Evolutionary conservation across 2,329 filamentous ascomycete genomes (phyloP), one percentile per base, ranked within the genome.

Genomic region (Aspergillus puulaauensis): DNA sequence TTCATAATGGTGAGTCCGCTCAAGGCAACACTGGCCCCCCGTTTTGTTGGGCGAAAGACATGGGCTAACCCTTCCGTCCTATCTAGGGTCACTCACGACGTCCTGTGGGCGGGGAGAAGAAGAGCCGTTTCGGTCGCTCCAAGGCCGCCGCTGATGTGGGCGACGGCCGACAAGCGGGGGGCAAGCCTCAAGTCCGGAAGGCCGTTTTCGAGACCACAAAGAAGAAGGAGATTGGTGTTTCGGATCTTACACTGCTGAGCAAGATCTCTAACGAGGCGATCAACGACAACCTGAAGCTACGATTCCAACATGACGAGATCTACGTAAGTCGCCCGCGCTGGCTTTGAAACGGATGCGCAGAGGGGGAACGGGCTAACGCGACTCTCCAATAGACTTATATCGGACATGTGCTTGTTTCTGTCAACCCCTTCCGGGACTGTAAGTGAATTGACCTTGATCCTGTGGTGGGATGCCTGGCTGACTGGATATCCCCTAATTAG

Each of bases 201-300:
- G 95, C 95, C 63, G 91, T 90, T 61, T 99, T 96, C 78, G 95
- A 99, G 75, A 91, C 87, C 60, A 90, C 88, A 65, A 98, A 98
- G 84, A 99, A 98, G 87, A 98, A 96, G 85, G 93, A 99, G 78
- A 95, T 99, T 68, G 95, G 95, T 65, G 95, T 99, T 54, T 97
- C 95, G 55, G 95, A 99, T 82, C 84, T 99, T 74, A 99, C 95
- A 4, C 82, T 99, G 69, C 89, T 99, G 73, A 97, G 93, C 82
- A 98, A 98, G 78, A 96, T 99, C 64, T 96, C 93, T 65, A 98
- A 99, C 77, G 95, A 99, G 77, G 93, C 93, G 61, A 99, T 99
- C 82, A 99, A 99, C 80, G 95, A 98, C 57, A 99, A 99, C 76
- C 76, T 99, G 75, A 96, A 97, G 83, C 96, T 98, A 81, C 88